A percentile compares a stretch with the other conserved stretches of the same genome.
Conservation (phyloP, 345 rosid species). For the Cardamine resedifolia region DNA sequence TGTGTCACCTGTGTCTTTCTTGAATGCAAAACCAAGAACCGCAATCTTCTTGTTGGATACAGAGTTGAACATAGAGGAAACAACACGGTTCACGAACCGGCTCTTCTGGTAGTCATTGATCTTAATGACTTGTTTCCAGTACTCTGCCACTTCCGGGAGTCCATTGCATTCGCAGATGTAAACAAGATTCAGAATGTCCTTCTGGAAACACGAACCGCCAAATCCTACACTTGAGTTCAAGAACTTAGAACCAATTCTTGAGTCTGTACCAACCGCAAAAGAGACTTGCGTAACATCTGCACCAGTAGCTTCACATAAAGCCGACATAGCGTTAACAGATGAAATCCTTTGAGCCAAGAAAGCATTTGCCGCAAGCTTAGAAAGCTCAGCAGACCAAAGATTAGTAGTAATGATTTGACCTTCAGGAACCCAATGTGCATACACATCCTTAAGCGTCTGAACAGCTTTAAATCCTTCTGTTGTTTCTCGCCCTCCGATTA, state of each 20-base stretch:
- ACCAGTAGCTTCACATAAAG: conserved; percentile 82
- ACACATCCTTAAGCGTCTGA: conserved; percentile 64
- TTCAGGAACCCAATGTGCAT: conserved; percentile 84
- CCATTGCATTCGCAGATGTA: conserved; percentile 86
- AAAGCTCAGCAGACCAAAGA: conserved; percentile 92
- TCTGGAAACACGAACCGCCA: conserved; percentile 87
- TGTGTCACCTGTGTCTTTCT: conserved; percentile 88
- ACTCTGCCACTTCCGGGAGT: conserved; percentile 67
- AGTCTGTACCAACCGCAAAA: conserved; percentile 67
- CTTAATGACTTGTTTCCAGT: conserved; percentile 84
- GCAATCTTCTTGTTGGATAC: conserved; percentile 76
- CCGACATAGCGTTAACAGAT: conserved; percentile 85
- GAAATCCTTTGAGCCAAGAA: conserved; percentile 87
- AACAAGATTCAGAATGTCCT: conserved; percentile 72
- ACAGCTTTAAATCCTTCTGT: conserved; percentile 63
- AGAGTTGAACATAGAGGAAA: conserved; percentile 83
- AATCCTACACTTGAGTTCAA: conserved; percentile 84
- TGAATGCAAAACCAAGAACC: conserved; percentile 77
- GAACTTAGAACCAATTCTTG: conserved; percentile 78
- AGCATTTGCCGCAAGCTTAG: conserved; percentile 86
- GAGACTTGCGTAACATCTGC: conserved; percentile 75
- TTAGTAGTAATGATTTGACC: conserved; percentile 65
- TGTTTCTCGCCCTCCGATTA: conserved; percentile 83
- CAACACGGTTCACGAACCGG: conserved; percentile 68
- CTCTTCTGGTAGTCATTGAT: conserved; percentile 78